phyloP scores from a whole-genome alignment of 495 filamentous ascomycete genomes.

The Lophiostoma macrostomum region DNA sequence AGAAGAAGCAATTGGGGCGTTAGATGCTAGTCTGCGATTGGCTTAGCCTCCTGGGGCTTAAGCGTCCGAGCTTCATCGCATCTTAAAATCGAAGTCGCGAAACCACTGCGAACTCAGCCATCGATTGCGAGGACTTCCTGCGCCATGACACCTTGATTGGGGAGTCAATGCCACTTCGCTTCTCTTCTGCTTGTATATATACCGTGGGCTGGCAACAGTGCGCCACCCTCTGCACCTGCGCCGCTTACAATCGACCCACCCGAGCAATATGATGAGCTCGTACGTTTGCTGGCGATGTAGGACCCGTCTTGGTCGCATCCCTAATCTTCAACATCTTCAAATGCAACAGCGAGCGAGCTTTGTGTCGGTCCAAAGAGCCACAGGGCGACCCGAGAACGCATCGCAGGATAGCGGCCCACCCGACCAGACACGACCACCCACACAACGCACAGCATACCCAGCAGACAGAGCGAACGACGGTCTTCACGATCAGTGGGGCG shows the following conservation, averaged over 20 bases:
- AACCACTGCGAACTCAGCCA: no score
- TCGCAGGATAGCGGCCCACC: no score
- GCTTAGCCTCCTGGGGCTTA: background rate
- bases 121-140: no score
- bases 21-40: background rate
- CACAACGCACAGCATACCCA: no score
- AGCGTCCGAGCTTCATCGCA: background rate
- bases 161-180: no score
- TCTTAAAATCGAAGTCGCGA: background rate
- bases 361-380: conserved; percentile 14
- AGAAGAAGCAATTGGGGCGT: background rate
- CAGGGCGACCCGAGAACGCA: no score
- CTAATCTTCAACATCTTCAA: conserved; percentile 8
- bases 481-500: no score
- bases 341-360: conserved; percentile 28
- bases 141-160: no score
- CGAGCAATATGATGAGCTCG: conserved; percentile 23
- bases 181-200: no score
- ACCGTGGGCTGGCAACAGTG: no score
- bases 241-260: conserved; percentile 1
- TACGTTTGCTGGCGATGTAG: conserved; percentile 33
- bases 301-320: conserved; percentile 13
- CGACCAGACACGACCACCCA: no score
- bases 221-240: conserved; percentile 7
- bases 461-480: no score